Evolutionary conservation across 345 rosid species (phyloP), one percentile per base, ranked within the genome.

Genomic region (Dovyalis caffra): DNA sequence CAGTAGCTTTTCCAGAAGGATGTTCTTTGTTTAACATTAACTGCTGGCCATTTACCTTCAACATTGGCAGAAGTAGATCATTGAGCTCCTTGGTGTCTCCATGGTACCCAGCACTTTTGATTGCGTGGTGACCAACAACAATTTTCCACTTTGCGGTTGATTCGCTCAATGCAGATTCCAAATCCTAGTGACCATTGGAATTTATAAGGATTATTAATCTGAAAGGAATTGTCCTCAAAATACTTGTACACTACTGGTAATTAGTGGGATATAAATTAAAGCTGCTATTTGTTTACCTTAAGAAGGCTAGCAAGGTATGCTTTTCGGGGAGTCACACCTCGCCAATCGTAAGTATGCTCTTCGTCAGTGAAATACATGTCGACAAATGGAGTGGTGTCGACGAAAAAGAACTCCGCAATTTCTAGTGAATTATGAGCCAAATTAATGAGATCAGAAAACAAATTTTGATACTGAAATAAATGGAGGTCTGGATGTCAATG

Each of bases 81-180:
- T 33, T 70, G 31, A 87, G 83, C 76, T 87, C 86, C 1, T 40
- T 23, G 14, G 88, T 84, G 69, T 84, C 79, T 8, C 87, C 86
- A 34, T 87, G 90, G 25, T 74, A 84, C 35, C 90, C 90, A 18
- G 76, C 79, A 62, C 88, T 87, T 60, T 75, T 84, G 74, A 87
- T 84, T 62, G 88, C 76, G 47, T 87, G 90, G 74, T 87, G 88
- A 51, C 88, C 90, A 9, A 85, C 80, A 12, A 85, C 90, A 8
- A 87, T 70, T 70, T 87, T 87, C 90, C 90, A 87, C 33, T 68
- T 77, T 3, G 86, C 86, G 18, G 53, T 84, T 12, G 87, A 85
- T 25, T 80, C 82, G 64, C 63, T 83, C 72, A 87, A 63, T 45
- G 76, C 86, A 31, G 51, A 5, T 38, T 82, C 84, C 72, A 87